Evolutionary conservation across 2,329 filamentous ascomycete species (phyloP).

Genomic region (Huntiella savannae): DNA sequence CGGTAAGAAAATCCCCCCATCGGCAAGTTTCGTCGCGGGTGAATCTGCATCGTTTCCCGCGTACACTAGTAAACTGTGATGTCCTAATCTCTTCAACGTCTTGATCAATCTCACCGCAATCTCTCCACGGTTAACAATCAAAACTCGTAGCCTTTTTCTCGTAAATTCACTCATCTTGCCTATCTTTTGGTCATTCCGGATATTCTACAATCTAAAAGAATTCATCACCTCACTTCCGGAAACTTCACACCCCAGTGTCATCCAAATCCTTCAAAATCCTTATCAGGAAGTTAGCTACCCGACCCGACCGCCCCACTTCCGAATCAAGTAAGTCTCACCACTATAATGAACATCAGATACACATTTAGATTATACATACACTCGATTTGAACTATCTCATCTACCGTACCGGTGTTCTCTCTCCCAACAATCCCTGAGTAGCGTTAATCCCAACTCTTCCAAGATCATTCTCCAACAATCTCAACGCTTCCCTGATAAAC

Average conservation of each 20-base stretch:
- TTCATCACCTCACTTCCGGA: not conserved
- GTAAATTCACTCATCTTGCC: too few relatives aligned
- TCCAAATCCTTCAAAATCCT: not conserved
- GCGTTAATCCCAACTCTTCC: slow-evolving; percentile 18
- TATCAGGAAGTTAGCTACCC: too few relatives aligned
- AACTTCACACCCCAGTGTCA: not conserved
- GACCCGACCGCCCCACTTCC: too few relatives aligned
- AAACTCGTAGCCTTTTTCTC: slow-evolving; percentile 13
- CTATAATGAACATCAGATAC: too few relatives aligned
- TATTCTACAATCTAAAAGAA: not conserved
- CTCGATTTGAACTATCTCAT: too few relatives aligned
- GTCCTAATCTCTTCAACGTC: slow-evolving; percentile 46
- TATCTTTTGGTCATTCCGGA: not conserved
- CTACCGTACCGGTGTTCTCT: slow-evolving; percentile 20
- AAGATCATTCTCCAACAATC: slow-evolving; percentile 20
- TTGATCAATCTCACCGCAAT: slow-evolving; percentile 54
- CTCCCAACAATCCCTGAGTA: slow-evolving; percentile 19
- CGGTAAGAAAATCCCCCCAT: slow-evolving; percentile 45
- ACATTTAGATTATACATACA: too few relatives aligned
- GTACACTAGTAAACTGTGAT: slow-evolving; percentile 52
- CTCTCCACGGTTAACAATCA: slow-evolving; percentile 59
- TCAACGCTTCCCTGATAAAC: slow-evolving; percentile 22
- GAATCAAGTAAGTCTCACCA: too few relatives aligned
- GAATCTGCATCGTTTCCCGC: slow-evolving; percentile 40
- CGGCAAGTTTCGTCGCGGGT: slow-evolving; percentile 51